These are phyloP conservation scores for Torrubiellomyces zombiae DNA, from an alignment of 2,329 filamentous ascomycete species.

Conservation along the genomic window DNA sequence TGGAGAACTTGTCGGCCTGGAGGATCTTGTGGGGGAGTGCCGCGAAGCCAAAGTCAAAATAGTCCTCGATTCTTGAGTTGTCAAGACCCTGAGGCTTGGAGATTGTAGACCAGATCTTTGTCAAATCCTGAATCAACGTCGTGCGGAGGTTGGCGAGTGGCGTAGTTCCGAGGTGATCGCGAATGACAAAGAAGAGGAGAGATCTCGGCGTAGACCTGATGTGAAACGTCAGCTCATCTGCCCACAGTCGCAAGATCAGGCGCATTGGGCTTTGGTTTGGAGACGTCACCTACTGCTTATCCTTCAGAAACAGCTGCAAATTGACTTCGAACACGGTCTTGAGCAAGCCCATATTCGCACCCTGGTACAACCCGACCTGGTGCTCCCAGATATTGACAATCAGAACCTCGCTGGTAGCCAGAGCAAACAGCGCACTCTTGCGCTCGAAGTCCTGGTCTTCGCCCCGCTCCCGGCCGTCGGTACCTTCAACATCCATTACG, in stretches of 20 bases:
- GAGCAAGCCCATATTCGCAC: constrained; percentile 93
- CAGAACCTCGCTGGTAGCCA: constrained; percentile 93
- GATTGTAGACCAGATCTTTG: constrained; percentile 81
- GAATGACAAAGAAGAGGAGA: constrained; percentile 94
- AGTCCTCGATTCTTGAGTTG: constrained; percentile 79
- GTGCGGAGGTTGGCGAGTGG: constrained; percentile 79
- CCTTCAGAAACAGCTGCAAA: constrained; percentile 88
- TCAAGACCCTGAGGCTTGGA: constrained; percentile 85
- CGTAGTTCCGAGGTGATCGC: constrained; percentile 86
- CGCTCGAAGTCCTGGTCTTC: constrained; percentile 98
- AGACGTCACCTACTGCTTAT: constrained; percentile 53
- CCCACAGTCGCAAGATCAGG: not conserved
- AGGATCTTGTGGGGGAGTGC: constrained; percentile 93
- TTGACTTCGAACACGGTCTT: constrained; percentile 99
- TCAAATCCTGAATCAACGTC: constrained; percentile 78
- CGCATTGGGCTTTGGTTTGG: constrained; percentile 1
- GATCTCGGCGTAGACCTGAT: constrained; percentile 72
- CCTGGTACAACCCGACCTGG: constrained; percentile 94
- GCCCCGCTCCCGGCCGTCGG: constrained; percentile 85
- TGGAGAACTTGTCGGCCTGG: constrained; percentile 77
- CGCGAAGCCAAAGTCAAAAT: constrained; percentile 96
- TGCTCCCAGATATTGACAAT: constrained; percentile 99
- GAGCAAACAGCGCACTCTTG: constrained; percentile 91
- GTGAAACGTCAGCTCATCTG: not conserved
- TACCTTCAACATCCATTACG: constrained; percentile 98